Evolutionary conservation across 108 stramenopile species (phyloP).

Genomic region (Nitzschia sp.): DNA sequence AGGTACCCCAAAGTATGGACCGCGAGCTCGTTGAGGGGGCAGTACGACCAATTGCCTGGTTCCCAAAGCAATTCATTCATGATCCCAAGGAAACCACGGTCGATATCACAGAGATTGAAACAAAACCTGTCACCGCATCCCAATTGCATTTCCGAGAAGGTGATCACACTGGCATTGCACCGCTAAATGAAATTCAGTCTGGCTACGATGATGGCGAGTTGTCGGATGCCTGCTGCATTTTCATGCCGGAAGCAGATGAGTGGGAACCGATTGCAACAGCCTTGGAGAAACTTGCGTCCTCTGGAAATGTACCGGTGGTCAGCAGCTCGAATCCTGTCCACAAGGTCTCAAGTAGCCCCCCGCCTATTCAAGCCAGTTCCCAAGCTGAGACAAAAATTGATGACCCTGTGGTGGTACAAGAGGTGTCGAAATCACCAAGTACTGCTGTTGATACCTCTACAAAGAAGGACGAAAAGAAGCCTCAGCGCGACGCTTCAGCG

Average conservation of each 20-base stretch:
- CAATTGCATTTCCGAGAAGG: slow-evolving; percentile 59
- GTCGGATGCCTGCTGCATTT: slow-evolving; percentile 55
- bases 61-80: neutral
- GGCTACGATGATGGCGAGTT: slow-evolving; percentile 79
- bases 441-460: neutral
- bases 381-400: neutral
- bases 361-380: neutral
- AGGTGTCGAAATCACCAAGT: neutral
- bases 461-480: slow-evolving; percentile 67
- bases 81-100: neutral
- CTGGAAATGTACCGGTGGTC: neutral
- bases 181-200: slow-evolving; percentile 60
- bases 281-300: neutral
- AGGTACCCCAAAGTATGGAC: slow-evolving; percentile 56
- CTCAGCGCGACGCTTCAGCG: slow-evolving; percentile 54
- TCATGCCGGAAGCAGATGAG: slow-evolving; percentile 37
- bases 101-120: neutral
- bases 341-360: neutral
- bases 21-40: slow-evolving; percentile 48
- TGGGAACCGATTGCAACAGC: slow-evolving; percentile 38
- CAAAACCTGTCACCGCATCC: neutral
- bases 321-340: neutral
- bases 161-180: slow-evolving; percentile 68
- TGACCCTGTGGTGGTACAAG: neutral
- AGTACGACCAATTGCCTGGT: slow-evolving; percentile 39